Evolutionary conservation across 2,329 filamentous ascomycete genomes (phyloP), one percentile per base, ranked within the genome.

Genomic region (Ceratocystis papillata): DNA sequence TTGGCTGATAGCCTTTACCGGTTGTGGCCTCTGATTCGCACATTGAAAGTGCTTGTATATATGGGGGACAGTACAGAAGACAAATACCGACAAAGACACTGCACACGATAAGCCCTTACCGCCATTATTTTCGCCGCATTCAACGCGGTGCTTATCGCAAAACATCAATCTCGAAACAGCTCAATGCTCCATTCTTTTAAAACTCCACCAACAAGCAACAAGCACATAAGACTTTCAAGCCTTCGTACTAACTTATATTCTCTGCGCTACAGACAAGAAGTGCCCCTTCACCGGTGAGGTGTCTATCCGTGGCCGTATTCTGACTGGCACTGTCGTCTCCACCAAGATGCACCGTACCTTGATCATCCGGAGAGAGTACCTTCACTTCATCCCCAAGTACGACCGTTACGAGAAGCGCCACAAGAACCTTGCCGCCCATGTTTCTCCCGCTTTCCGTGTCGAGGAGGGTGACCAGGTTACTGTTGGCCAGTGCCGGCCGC

Each of bases 331-430:
- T 78, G 94, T 99, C 77, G 89, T 97, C 77, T 97, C 93, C 76
- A 99, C 94, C 82, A 99, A 99, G 90, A 99, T 99, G 94, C 94
- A 99, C 89, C 90, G 94, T 82, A 99, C 94, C 76, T 83, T 97
- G 79, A 88, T 99, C 83, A 95, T 99, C 86, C 94, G 94, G 80
- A 88, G 94, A 81, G 94, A 99, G 86, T 99, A 99, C 86, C 90
- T 99, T 71, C 94, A 99, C 86, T 99, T 90, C 83, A 89, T 99
- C 79, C 92, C 92, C 81, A 99, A 99, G 86, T 99, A 99, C 87
- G 85, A 89, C 79, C 90, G 94, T 87, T 99, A 99, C 82, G 95
- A 99, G 90, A 97, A 96, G 88, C 87, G 94, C 80, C 94, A 99
- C 90, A 96, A 96, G 89, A 99, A 99, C 88, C 86, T 99, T 72